Evolutionary conservation across 495 filamentous ascomycete species (phyloP).

Genomic region (Rusavskia elegans): DNA sequence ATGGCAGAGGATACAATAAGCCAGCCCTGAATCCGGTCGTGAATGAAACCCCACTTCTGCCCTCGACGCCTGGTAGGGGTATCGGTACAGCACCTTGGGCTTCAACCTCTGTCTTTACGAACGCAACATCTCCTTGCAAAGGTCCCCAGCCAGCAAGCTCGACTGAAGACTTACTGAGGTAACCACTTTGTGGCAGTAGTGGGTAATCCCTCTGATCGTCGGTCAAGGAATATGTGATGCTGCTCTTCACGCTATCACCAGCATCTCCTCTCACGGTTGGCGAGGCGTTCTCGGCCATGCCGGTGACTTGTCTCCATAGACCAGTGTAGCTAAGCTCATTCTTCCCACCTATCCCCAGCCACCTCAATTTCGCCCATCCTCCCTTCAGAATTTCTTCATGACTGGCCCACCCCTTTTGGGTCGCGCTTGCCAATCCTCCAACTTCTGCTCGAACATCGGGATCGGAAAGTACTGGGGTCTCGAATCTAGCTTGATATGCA

Average conservation of each 20-base stretch:
- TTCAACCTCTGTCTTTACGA: conserved; percentile 77
- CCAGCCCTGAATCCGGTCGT: conserved; percentile 47
- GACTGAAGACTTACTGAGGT: conserved; percentile 54
- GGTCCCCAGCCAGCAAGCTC: conserved; percentile 81
- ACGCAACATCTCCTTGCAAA: conserved; percentile 75
- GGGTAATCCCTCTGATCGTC: conserved; percentile 66
- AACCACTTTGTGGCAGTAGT: conserved; percentile 66
- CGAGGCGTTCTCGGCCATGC: conserved; percentile 55
- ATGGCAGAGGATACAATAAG: conserved; percentile 43
- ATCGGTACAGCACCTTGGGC: conserved; percentile 58
- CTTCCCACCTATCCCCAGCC: conserved; percentile 42
- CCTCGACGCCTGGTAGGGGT: conserved; percentile 45
- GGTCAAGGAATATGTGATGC: conserved; percentile 65
- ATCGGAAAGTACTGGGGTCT: conserved; percentile 64
- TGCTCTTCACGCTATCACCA: conserved; percentile 81
- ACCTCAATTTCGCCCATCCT: conserved; percentile 58
- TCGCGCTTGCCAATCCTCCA: conserved; percentile 63
- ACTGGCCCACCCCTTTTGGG: conserved; percentile 76
- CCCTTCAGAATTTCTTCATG: conserved; percentile 86
- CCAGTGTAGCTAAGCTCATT: conserved; percentile 68
- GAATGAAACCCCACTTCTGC: conserved; percentile 59
- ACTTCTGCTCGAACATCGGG: conserved; percentile 61
- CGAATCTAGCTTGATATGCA: conserved; percentile 71
- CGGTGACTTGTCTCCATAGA: conserved; percentile 77
- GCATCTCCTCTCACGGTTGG: conserved; percentile 68